These are phyloP conservation scores for Amanita exitialis DNA, from an alignment of 768 basidiomycete genomes.

Conservation along the genomic window DNA sequence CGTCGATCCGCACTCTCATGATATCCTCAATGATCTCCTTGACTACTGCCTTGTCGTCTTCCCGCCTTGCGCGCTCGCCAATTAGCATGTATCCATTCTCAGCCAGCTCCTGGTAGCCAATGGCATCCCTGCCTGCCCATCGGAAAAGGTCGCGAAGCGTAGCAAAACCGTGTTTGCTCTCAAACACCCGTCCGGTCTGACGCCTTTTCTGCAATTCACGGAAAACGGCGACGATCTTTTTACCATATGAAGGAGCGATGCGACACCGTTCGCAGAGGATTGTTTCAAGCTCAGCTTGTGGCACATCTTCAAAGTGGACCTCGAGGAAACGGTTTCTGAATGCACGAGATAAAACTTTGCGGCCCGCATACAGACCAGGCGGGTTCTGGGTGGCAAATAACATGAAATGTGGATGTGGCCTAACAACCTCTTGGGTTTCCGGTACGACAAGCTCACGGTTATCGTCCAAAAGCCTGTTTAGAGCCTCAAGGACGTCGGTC, in stretches of 20 bases:
- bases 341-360: slow-evolving; percentile 90
- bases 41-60: slow-evolving; percentile 81
- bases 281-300: slow-evolving; percentile 84
- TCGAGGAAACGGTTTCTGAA: slow-evolving; percentile 97
- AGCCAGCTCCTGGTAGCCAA: slow-evolving; percentile 87
- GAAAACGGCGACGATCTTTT: slow-evolving; percentile 86
- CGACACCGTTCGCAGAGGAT: slow-evolving; percentile 89
- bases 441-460: slow-evolving; percentile 94
- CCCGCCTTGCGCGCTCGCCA: slow-evolving; percentile 78
- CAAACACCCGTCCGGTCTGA: slow-evolving; percentile 87
- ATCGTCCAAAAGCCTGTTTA: slow-evolving; percentile 94
- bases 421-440: slow-evolving; percentile 91
- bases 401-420: slow-evolving; percentile 94
- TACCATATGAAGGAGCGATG: slow-evolving; percentile 91
- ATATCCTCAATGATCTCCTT: slow-evolving; percentile 87
- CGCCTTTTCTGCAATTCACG: slow-evolving; percentile 87
- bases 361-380: slow-evolving; percentile 88
- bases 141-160: slow-evolving; percentile 95
- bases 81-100: slow-evolving; percentile 97
- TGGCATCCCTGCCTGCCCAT: slow-evolving; percentile 88
- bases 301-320: slow-evolving; percentile 95
- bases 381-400: slow-evolving; percentile 98
- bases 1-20: slow-evolving; percentile 83
- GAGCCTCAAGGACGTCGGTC: slow-evolving; percentile 94
- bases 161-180: slow-evolving; percentile 95